Evolutionary conservation across 2,329 filamentous ascomycete genomes (phyloP).

Genomic region (Setomelanomma holmii): DNA sequence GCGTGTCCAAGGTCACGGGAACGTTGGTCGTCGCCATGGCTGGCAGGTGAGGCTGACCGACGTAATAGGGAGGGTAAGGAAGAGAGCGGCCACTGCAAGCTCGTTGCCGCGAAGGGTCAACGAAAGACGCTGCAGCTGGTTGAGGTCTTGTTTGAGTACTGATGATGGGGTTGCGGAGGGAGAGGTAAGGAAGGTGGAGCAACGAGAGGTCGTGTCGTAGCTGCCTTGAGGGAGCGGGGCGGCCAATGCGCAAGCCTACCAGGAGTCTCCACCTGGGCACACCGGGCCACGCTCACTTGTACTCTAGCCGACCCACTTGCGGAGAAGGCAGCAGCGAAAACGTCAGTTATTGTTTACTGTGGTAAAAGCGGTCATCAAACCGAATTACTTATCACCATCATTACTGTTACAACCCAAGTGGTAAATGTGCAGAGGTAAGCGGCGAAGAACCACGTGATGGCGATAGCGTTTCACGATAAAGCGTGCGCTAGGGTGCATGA

Average conservation of each 20-base stretch:
- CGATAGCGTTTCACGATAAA: not conserved
- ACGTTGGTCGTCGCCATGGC: conserved; percentile 53
- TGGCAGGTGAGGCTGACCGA: conserved; percentile 36
- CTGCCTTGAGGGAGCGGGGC: conserved; percentile 23
- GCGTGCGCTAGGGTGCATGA: not conserved
- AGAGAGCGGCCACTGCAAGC: conserved; percentile 13
- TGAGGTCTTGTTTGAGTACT: conserved; percentile 4
- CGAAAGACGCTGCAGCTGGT: conserved; percentile 6
- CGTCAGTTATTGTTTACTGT: not conserved
- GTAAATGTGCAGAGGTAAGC: too few species aligned
- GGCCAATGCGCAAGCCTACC: conserved; percentile 3
- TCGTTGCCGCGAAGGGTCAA: conserved; percentile 10
- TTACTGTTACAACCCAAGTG: too few species aligned
- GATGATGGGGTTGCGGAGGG: conserved; percentile 13
- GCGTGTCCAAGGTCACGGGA: conserved; percentile 69
- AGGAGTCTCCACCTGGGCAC: not conserved
- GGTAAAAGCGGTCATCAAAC: not conserved
- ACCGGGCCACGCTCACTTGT: conserved; percentile 4
- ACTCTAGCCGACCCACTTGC: not conserved
- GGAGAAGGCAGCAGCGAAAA: conserved; percentile 1
- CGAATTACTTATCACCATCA: not conserved
- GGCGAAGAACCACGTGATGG: conserved; percentile 2
- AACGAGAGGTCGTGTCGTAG: conserved; percentile 22
- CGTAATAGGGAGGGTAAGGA: conserved; percentile 10
- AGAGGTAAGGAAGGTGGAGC: conserved; percentile 19